phyloP scores from a whole-genome alignment of 2,329 filamentous ascomycete genomes.

The Penicillium sclerotigenum region DNA sequence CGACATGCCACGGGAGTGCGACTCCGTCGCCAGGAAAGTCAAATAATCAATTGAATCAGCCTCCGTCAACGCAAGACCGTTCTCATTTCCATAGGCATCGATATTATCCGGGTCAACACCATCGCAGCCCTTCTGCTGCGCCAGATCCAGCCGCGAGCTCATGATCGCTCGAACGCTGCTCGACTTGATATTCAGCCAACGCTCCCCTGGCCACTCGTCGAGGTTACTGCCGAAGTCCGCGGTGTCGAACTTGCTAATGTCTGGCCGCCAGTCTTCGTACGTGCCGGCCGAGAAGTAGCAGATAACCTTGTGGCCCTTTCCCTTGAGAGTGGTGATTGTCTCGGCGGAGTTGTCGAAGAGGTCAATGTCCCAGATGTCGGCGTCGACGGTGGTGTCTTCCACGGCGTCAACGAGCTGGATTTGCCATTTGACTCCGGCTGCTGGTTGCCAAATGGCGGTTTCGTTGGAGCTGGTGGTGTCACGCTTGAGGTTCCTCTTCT shows the following conservation, averaged over 20 bases:
- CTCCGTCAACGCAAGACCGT: conserved; percentile 60
- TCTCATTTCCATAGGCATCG: conserved; percentile 64
- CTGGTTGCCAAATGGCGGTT: conserved; percentile 51
- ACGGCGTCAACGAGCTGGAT: conserved; percentile 53
- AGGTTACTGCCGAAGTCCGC: conserved; percentile 58
- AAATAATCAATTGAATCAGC: conserved; percentile 59
- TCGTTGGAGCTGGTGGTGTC: not conserved
- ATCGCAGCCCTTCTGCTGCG: conserved; percentile 61
- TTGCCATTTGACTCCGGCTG: conserved; percentile 57
- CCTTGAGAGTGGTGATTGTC: conserved; percentile 50
- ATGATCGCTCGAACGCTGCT: conserved; percentile 61
- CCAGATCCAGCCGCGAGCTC: conserved; percentile 57
- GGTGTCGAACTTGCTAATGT: conserved; percentile 54
- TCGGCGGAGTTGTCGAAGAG: conserved; percentile 53
- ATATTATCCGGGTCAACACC: conserved; percentile 71
- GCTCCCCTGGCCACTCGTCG: conserved; percentile 64
- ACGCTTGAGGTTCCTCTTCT: conserved; percentile 1
- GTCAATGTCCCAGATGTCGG: conserved; percentile 61
- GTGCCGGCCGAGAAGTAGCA: conserved; percentile 74
- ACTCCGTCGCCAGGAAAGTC: conserved; percentile 56
- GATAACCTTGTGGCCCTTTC: conserved; percentile 58
- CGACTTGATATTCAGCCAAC: conserved; percentile 62
- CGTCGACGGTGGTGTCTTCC: conserved; percentile 48
- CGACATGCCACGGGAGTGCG: conserved; percentile 54
- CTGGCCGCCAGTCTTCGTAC: conserved; percentile 62